phyloP scores from a whole-genome alignment of 1,139 yeast species.

The Lodderomyces metapsilosis region DNA sequence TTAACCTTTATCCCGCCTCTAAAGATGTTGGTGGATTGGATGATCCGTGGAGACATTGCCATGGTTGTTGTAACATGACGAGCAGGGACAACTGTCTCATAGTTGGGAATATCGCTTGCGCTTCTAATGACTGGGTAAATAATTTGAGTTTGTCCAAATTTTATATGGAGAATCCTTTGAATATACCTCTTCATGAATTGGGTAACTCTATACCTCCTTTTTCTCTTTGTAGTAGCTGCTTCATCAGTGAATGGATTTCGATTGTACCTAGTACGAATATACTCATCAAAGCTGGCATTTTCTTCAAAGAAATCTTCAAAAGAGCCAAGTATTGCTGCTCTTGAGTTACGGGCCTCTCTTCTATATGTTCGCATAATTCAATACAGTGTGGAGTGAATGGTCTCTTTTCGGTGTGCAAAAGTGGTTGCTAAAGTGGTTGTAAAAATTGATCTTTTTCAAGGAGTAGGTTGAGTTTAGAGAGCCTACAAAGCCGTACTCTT shows the following conservation, averaged over 20 bases:
- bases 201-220: neutral
- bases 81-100: slow-evolving; percentile 8
- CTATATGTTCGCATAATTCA: neutral
- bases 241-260: slow-evolving; percentile 2
- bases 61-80: slow-evolving; percentile 10
- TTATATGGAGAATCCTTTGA: neutral
- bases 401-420: neutral
- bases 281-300: neutral
- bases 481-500: too few relatives aligned
- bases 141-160: neutral
- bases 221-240: neutral
- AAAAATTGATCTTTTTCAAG: neutral
- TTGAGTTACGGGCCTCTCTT: neutral
- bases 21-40: neutral
- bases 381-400: neutral
- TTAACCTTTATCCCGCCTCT: neutral
- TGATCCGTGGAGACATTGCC: neutral
- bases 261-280: neutral
- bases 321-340: neutral
- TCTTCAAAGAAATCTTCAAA: neutral
- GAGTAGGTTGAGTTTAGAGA: too few relatives aligned
- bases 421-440: neutral
- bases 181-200: neutral
- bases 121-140: neutral
- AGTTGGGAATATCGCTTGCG: neutral